A percentile compares a stretch with the other conserved stretches of the same genome.
These are phyloP conservation scores for Neonothopanus nambi DNA, from an alignment of 1,284 basidiomycete genomes.

Conservation along the genomic window DNA sequence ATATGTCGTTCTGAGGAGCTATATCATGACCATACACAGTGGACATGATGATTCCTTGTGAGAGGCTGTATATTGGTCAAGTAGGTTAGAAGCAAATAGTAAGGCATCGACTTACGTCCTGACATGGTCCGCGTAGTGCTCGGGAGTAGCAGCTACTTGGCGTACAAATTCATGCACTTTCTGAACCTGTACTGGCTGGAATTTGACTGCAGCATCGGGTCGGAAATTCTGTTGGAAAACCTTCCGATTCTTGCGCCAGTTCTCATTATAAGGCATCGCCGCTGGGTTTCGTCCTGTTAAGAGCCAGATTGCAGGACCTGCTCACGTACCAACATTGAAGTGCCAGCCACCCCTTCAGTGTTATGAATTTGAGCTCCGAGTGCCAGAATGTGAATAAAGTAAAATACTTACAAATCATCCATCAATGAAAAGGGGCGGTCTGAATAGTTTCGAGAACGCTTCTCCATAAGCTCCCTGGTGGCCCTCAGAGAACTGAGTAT, in stretches of 20 bases:
- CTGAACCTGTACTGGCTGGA: slow-evolving; percentile 21
- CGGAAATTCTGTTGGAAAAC: slow-evolving; percentile 31
- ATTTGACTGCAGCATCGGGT: slow-evolving; percentile 18
- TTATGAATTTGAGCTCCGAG: too few species aligned
- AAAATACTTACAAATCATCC: slow-evolving; percentile 3
- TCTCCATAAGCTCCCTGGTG: slow-evolving; percentile 5
- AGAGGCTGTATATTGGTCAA: neutral
- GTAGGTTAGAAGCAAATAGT: neutral
- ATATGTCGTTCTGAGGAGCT: neutral
- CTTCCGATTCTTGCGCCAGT: slow-evolving; percentile 28
- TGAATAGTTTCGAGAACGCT: neutral
- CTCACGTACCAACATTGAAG: neutral
- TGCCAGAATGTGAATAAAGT: too few species aligned
- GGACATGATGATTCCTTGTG: slow-evolving; percentile 2
- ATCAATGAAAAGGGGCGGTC: slow-evolving; percentile 2
- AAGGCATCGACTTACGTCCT: slow-evolving; percentile 21
- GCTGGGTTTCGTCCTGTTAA: neutral
- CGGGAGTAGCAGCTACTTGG: slow-evolving; percentile 21
- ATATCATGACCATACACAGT: slow-evolving; percentile 9
- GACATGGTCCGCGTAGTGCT: slow-evolving; percentile 25
- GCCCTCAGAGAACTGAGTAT: slow-evolving; percentile 3
- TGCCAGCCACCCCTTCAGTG: slow-evolving; percentile 1
- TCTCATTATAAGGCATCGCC: slow-evolving; percentile 23
- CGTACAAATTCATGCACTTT: slow-evolving; percentile 26
- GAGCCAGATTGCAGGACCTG: neutral